Percentiles rank a stretch among this genome's conserved stretches.
These are phyloP conservation scores for Saraca asoca DNA, from an alignment of 331 rosid genomes.

Conservation along the genomic window DNA sequence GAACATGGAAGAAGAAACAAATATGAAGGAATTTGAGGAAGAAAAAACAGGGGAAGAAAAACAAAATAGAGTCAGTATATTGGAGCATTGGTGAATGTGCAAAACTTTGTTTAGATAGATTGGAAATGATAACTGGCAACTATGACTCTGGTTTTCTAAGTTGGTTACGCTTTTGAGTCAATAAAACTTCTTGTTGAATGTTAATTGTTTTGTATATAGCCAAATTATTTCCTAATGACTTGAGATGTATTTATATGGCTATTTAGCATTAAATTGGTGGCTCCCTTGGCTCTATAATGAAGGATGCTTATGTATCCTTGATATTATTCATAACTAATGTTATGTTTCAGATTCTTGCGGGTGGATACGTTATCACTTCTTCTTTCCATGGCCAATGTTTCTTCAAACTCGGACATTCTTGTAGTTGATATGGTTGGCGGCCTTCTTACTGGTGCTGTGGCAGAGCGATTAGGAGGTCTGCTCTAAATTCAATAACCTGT, in stretches of 20 bases:
- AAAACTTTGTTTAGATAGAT: conserved; percentile 13
- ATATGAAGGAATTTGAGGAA: not conserved
- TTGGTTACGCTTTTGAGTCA: conserved; percentile 6
- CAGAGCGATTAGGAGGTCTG: conserved; percentile 94
- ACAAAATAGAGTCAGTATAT: not conserved
- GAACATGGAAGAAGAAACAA: conserved; percentile 1
- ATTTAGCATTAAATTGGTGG: not conserved
- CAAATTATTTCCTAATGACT: not conserved
- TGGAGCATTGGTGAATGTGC: not conserved
- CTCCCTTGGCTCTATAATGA: conserved; percentile 10
- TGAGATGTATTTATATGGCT: not conserved
- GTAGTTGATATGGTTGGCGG: conserved; percentile 89
- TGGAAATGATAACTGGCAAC: conserved; percentile 9
- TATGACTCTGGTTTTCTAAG: conserved; percentile 16
- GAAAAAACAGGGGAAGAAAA: not conserved
- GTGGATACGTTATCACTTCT: conserved; percentile 85
- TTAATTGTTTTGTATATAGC: too few relatives aligned
- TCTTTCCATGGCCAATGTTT: conserved; percentile 81
- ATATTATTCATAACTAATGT: conserved; percentile 27
- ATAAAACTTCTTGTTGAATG: not conserved
- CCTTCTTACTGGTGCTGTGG: conserved; percentile 89
- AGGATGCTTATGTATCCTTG: conserved; percentile 2
- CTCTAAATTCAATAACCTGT: conserved; percentile 4
- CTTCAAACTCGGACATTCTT: conserved; percentile 83
- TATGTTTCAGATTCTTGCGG: conserved; percentile 72